Evolutionary conservation across 2,329 filamentous ascomycete species (phyloP).

Genomic region (Exophiala lecanii-corni): DNA sequence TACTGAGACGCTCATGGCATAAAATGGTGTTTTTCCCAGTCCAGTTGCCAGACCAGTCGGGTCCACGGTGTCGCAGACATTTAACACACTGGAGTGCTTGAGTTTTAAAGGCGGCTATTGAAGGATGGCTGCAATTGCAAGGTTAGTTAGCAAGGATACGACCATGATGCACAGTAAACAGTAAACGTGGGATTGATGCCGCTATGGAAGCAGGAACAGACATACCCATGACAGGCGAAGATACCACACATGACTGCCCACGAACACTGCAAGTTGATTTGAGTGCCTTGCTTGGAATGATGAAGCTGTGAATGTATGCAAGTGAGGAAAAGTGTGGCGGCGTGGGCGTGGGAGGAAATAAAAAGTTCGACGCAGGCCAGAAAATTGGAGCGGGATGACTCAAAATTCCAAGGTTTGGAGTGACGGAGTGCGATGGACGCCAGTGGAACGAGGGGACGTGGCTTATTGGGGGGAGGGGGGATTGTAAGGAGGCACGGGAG

Average conservation of each 20-base stretch:
- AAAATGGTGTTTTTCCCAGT: constrained; percentile 90
- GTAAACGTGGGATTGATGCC: constrained; percentile 12
- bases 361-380: constrained; percentile 13
- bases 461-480: background rate
- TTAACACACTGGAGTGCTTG: constrained; percentile 35
- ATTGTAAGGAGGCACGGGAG: background rate
- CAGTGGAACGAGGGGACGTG: no score
- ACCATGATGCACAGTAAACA: constrained; percentile 5
- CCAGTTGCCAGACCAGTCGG: constrained; percentile 96
- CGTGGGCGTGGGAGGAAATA: constrained; percentile 22
- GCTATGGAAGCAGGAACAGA: constrained; percentile 29
- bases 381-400: constrained; percentile 22
- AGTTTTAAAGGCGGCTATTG: constrained; percentile 31
- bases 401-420: constrained; percentile 9
- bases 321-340: constrained; percentile 20
- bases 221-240: constrained; percentile 88
- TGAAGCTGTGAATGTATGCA: constrained; percentile 24
- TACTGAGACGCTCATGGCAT: constrained; percentile 94
- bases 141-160: background rate
- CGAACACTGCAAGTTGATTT: constrained; percentile 9
- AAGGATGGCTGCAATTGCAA: constrained; percentile 24
- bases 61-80: constrained; percentile 90
- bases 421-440: no score
- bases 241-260: constrained; percentile 82
- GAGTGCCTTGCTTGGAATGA: constrained; percentile 8